phyloP scores from a whole-genome alignment of 306 rosid species.

The Pyrus betulifolia region DNA sequence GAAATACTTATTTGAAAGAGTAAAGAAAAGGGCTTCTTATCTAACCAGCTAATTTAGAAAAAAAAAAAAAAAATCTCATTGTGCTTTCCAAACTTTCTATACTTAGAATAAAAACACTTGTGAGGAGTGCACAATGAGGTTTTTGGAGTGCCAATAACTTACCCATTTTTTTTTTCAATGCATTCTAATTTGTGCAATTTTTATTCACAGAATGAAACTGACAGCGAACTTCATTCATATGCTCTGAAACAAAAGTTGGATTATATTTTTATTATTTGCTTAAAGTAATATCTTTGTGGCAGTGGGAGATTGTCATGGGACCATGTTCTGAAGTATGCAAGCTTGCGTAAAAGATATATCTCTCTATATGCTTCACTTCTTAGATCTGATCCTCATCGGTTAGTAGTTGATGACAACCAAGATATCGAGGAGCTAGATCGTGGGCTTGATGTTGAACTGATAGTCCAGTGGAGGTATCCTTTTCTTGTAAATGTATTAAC shows the following conservation, averaged over 20 bases:
- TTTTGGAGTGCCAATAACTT: too few species aligned
- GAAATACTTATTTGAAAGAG: not conserved
- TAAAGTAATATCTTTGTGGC: constrained; percentile 28
- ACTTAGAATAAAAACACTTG: not conserved
- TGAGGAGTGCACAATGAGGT: not conserved
- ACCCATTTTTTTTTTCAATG: not conserved
- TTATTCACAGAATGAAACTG: not conserved
- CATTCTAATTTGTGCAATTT: not conserved
- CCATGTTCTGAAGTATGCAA: constrained; percentile 80
- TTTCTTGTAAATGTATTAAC: not conserved
- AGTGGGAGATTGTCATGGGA: constrained; percentile 98
- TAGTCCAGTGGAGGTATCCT: constrained; percentile 92
- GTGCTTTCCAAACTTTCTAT: not conserved
- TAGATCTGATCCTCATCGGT: constrained; percentile 71
- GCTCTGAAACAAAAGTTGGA: not conserved
- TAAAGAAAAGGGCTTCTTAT: not conserved
- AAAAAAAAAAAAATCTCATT: too few species aligned
- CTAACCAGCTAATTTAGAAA: not conserved
- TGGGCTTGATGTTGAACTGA: constrained; percentile 80
- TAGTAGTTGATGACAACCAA: constrained; percentile 56
- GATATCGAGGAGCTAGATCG: constrained; percentile 82
- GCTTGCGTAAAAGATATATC: constrained; percentile 75
- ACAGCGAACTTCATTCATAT: not conserved
- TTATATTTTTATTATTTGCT: not conserved
- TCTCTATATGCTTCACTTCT: constrained; percentile 78